These are phyloP conservation scores for Citrullus colocynthis DNA, from an alignment of 306 rosid genomes.

Conservation along the genomic window DNA sequence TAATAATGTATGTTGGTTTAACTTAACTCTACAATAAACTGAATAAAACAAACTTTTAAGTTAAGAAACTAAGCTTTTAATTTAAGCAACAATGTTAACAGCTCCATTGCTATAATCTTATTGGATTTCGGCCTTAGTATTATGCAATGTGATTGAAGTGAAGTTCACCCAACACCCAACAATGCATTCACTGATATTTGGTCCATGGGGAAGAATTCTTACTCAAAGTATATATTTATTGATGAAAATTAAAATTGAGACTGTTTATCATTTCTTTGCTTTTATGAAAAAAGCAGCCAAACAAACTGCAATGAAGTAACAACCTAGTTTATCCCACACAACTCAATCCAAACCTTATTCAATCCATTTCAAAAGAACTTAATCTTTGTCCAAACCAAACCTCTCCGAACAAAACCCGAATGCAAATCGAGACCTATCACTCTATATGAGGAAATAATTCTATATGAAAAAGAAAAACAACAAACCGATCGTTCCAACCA, in stretches of 20 bases:
- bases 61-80: no score
- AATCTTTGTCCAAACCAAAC: slow-evolving; percentile 5
- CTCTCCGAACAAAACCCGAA: slow-evolving; percentile 11
- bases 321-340: neutral
- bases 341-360: slow-evolving; percentile 3
- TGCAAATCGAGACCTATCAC: slow-evolving; percentile 7
- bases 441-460: slow-evolving; percentile 3
- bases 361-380: slow-evolving; percentile 1
- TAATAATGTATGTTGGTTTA: no score
- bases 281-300: neutral
- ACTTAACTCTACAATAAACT: no score
- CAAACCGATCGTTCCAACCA: neutral
- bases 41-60: no score
- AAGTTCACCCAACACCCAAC: no score
- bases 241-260: neutral
- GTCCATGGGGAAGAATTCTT: no score
- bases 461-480: neutral
- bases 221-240: neutral
- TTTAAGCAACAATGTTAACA: no score
- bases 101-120: no score
- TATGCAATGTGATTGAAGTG: no score
- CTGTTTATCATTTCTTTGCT: neutral
- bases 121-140: no score
- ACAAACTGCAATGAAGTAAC: neutral
- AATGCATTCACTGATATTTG: no score